Percentiles rank a stretch among this genome's conserved stretches.
Evolutionary conservation across 805 yeast species (phyloP).

Genomic region (Jamesozyma rosinii): DNA sequence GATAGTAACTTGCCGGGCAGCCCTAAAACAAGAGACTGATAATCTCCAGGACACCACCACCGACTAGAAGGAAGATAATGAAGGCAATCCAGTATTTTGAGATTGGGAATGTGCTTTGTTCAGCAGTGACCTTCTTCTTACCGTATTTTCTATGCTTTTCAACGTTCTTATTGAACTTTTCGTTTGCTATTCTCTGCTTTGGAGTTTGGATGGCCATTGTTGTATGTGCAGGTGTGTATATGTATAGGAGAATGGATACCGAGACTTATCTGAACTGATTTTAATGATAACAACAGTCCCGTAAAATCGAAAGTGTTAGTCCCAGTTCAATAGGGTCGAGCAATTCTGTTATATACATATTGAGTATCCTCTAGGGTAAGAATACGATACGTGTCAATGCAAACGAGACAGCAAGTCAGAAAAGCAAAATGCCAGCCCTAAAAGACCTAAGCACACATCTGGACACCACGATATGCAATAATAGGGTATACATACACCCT

Average conservation of each 20-base stretch:
- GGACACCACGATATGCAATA: too few relatives aligned
- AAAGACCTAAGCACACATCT: too few relatives aligned
- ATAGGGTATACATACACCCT: too few relatives aligned
- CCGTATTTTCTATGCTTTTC: conserved; percentile 59
- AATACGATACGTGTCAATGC: too few relatives aligned
- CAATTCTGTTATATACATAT: too few relatives aligned
- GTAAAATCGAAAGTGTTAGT: too few relatives aligned
- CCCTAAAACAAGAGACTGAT: conserved; percentile 43
- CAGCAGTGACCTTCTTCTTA: conserved; percentile 42
- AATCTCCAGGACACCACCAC: conserved; percentile 74
- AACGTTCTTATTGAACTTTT: conserved; percentile 65
- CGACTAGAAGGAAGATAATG: conserved; percentile 59
- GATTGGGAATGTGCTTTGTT: conserved; percentile 40
- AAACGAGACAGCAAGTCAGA: too few relatives aligned
- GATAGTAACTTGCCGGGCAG: background rate
- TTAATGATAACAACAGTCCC: too few relatives aligned
- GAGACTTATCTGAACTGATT: background rate
- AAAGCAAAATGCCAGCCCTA: too few relatives aligned
- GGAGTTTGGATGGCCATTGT: conserved; percentile 70
- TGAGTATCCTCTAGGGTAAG: too few relatives aligned
- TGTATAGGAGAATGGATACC: background rate
- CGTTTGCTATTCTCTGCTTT: conserved; percentile 79
- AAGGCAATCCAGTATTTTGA: conserved; percentile 57
- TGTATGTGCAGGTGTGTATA: background rate
- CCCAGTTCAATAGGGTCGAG: too few relatives aligned